These are phyloP conservation scores for Lipomyces japonicus DNA, from an alignment of 805 yeast genomes.

Conservation along the genomic window DNA sequence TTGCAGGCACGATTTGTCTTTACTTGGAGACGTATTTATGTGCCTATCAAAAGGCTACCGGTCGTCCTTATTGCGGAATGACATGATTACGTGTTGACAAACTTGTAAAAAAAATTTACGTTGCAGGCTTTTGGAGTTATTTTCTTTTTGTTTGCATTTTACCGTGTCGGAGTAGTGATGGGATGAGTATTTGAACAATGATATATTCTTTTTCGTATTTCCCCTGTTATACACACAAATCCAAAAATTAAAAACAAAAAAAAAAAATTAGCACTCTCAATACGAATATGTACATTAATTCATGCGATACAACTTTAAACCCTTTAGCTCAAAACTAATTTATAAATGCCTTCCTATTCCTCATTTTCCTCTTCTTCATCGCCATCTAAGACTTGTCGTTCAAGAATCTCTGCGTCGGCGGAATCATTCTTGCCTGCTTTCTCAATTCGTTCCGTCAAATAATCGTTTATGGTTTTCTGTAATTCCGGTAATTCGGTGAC, in stretches of 20 bases:
- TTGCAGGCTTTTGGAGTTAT: not conserved
- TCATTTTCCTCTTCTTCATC: conserved; percentile 24
- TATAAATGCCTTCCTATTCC: conserved; percentile 20
- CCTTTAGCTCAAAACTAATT: too few species aligned
- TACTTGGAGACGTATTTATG: conserved; percentile 74
- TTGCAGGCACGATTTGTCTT: conserved; percentile 74
- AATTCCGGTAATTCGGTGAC: conserved; percentile 7
- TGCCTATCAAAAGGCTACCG: conserved; percentile 60
- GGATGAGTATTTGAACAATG: too few species aligned
- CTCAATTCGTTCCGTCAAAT: conserved; percentile 23
- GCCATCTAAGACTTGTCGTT: conserved; percentile 24
- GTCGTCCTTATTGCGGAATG: conserved; percentile 73
- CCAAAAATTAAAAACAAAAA: too few species aligned
- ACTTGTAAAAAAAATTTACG: too few species aligned
- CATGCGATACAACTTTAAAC: too few species aligned
- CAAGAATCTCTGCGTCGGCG: conserved; percentile 15
- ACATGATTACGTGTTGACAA: conserved; percentile 26
- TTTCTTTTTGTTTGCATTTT: not conserved
- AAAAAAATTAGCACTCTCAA: too few species aligned
- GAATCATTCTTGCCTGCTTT: not conserved
- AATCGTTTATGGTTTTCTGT: conserved; percentile 24
- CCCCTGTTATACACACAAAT: too few species aligned
- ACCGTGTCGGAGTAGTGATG: too few species aligned
- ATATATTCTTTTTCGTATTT: too few species aligned
- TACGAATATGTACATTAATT: too few species aligned